A percentile compares a stretch with the other conserved stretches of the same genome.
Conservation (phyloP, 2,329 filamentous ascomycete genomes). For the Ascochyta lentis region DNA sequence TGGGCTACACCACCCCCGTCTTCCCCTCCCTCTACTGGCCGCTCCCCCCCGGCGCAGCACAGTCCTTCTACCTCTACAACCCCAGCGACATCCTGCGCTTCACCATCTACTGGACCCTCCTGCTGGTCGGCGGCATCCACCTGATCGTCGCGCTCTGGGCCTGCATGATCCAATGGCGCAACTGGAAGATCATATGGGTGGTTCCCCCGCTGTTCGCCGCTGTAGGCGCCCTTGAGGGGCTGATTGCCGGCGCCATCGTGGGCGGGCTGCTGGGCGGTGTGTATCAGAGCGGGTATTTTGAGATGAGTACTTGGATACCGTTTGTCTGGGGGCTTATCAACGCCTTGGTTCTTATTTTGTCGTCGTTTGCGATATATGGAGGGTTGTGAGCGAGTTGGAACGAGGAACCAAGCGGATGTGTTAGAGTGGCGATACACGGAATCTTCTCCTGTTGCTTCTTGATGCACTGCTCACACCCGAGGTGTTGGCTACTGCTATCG, state of each 20-base stretch:
- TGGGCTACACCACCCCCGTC: constrained; percentile 69
- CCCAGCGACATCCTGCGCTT: constrained; percentile 84
- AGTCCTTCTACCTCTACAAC: constrained; percentile 72
- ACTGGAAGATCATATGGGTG: constrained; percentile 69
- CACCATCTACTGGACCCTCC: constrained; percentile 84
- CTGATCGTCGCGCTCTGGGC: constrained; percentile 74
- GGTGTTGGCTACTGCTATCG: too few species aligned
- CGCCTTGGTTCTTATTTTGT: constrained; percentile 80
- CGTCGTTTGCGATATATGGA: constrained; percentile 91
- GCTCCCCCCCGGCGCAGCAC: constrained; percentile 62
- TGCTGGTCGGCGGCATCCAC: constrained; percentile 79
- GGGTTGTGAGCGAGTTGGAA: constrained; percentile 63
- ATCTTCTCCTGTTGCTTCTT: too few species aligned
- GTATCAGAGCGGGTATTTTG: constrained; percentile 81
- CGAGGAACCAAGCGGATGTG: too few species aligned
- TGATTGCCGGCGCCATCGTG: constrained; percentile 81
- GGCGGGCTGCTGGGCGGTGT: constrained; percentile 85
- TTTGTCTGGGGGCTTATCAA: constrained; percentile 88
- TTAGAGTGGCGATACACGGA: too few species aligned
- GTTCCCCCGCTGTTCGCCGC: constrained; percentile 74
- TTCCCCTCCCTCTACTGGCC: constrained; percentile 88
- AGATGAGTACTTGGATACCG: constrained; percentile 94
- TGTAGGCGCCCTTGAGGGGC: constrained; percentile 75
- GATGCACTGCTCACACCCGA: too few species aligned
- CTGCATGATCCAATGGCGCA: constrained; percentile 70